A percentile compares a stretch with the other conserved stretches of the same genome.
These are phyloP conservation scores for Botrytis fabae DNA, from an alignment of 2,329 filamentous ascomycete genomes.

Conservation along the genomic window DNA sequence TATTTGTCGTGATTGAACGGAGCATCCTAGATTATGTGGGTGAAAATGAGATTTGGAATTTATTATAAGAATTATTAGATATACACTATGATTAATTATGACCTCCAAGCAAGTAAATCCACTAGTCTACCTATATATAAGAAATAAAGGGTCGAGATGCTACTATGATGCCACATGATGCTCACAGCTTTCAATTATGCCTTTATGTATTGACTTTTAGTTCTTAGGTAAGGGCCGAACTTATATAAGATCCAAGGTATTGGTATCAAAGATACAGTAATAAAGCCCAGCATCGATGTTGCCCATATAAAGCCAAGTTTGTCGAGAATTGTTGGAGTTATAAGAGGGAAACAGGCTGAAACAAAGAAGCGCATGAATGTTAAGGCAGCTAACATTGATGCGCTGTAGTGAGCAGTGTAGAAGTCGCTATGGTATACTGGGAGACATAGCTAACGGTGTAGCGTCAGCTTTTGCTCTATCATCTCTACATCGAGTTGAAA, in stretches of 20 bases:
- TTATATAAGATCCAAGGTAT: conserved; percentile 49
- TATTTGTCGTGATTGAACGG: not conserved
- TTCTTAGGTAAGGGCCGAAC: conserved; percentile 42
- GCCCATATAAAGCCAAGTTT: conserved; percentile 47
- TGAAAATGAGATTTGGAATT: not conserved
- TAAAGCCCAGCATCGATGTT: conserved; percentile 45
- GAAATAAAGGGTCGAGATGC: not conserved
- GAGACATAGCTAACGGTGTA: not conserved
- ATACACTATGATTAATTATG: not conserved
- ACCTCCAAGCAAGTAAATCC: not conserved
- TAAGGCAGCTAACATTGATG: conserved; percentile 15
- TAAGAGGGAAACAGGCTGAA: conserved; percentile 38
- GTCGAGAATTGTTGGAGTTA: conserved; percentile 50
- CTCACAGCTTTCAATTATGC: not conserved
- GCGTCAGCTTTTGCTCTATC: not conserved
- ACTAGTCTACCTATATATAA: not conserved
- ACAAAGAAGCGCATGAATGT: conserved; percentile 31
- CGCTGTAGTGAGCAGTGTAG: conserved; percentile 16
- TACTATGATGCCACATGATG: not conserved
- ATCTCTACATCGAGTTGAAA: too few relatives aligned
- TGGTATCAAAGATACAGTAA: conserved; percentile 45
- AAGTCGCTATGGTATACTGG: conserved; percentile 19
- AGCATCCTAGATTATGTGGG: not conserved
- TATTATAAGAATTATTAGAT: not conserved
- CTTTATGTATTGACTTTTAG: conserved; percentile 38